Percentiles rank a stretch among this genome's conserved stretches.
These are phyloP conservation scores for Cucumis hystrix DNA, from an alignment of 306 rosid species.

Conservation along the genomic window DNA sequence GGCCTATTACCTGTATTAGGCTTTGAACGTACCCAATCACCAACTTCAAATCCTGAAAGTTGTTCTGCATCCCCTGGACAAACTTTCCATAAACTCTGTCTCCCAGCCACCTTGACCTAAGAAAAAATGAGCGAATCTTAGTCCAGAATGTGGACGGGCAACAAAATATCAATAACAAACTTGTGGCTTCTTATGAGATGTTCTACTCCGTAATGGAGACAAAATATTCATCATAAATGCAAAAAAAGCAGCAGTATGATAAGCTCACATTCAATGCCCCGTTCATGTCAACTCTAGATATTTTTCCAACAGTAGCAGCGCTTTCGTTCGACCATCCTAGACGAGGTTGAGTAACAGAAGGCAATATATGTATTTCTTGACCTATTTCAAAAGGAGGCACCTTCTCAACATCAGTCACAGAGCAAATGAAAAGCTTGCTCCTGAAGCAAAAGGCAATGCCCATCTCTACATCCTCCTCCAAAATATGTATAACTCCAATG, in stretches of 20 bases:
- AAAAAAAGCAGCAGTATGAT: not conserved
- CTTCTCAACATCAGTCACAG: slow-evolving; percentile 91
- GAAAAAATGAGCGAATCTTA: slow-evolving; percentile 10
- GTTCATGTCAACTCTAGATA: slow-evolving; percentile 78
- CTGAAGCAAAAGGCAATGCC: slow-evolving; percentile 96
- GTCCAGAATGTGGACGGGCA: not conserved
- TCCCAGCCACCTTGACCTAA: slow-evolving; percentile 78
- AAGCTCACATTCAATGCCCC: slow-evolving; percentile 89
- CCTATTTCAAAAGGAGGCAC: slow-evolving; percentile 80
- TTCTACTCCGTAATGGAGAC: not conserved
- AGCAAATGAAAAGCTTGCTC: slow-evolving; percentile 81
- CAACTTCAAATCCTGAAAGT: slow-evolving; percentile 94
- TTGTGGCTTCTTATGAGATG: not conserved
- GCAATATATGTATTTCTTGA: slow-evolving; percentile 69
- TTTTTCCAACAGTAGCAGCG: slow-evolving; percentile 85
- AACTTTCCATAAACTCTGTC: slow-evolving; percentile 90
- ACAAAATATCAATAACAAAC: not conserved
- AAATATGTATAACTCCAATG: slow-evolving; percentile 82
- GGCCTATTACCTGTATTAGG: slow-evolving; percentile 91
- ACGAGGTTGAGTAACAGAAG: slow-evolving; percentile 68
- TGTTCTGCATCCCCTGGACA: slow-evolving; percentile 97
- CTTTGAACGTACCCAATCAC: slow-evolving; percentile 99
- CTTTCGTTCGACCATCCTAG: slow-evolving; percentile 97
- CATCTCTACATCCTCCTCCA: slow-evolving; percentile 93
- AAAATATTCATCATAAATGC: not conserved